Percentiles rank a stretch among this genome's conserved stretches.
These are phyloP conservation scores for Zymoseptoria pseudotritici DNA, from an alignment of 2,329 filamentous ascomycete species.

Conservation along the genomic window DNA sequence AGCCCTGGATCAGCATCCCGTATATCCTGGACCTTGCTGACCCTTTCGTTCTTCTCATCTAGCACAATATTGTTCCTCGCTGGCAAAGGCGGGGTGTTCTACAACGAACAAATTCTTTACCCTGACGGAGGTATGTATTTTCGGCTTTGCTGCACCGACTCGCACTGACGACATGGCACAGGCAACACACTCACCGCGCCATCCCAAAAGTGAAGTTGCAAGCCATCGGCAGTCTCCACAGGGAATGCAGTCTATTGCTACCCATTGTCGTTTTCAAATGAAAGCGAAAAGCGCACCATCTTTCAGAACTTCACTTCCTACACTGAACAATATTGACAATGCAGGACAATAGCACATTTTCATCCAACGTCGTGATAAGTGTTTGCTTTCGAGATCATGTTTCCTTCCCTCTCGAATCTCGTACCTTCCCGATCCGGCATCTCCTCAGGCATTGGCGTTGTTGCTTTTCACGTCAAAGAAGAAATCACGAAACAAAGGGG, in stretches of 20 bases:
- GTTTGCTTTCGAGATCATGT: not conserved
- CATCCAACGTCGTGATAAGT: not conserved
- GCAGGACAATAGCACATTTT: not conserved
- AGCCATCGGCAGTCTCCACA: not conserved
- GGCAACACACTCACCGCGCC: slow-evolving; percentile 12
- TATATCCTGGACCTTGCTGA: no score
- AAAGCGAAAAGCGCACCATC: not conserved
- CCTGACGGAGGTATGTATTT: slow-evolving; percentile 36
- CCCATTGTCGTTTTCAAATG: not conserved
- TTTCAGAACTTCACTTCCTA: not conserved
- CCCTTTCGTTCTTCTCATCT: no score
- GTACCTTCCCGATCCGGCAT: not conserved
- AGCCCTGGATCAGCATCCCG: no score
- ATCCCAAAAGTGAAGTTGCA: slow-evolving; percentile 1
- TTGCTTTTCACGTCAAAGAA: not conserved
- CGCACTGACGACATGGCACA: slow-evolving; percentile 1
- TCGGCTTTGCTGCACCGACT: not conserved
- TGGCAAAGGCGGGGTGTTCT: slow-evolving; percentile 44
- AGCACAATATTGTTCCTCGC: slow-evolving; percentile 44
- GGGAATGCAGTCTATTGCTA: not conserved
- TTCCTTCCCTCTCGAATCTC: not conserved
- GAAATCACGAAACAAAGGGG: not conserved
- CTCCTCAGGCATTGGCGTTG: not conserved
- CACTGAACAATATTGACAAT: not conserved
- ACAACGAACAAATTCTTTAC: slow-evolving; percentile 48